phyloP scores from a whole-genome alignment of 225 moss, liverwort and hornwort genomes.

The Bryoerythrophyllum caledonicum region DNA sequence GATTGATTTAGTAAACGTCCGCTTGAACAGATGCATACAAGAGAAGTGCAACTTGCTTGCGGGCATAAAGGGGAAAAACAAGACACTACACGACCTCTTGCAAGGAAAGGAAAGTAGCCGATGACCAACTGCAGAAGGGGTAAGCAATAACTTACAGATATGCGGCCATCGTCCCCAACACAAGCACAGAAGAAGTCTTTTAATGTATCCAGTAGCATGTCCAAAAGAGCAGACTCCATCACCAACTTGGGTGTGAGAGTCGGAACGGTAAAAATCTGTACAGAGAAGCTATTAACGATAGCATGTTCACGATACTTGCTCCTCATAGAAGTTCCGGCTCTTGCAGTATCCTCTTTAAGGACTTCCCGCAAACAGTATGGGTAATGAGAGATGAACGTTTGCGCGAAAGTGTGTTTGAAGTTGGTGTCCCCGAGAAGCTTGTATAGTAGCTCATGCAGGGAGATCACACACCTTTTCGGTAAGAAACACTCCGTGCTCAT shows the following conservation, averaged over 20 bases:
- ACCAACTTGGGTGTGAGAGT: conserved; percentile 91
- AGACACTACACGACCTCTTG: not conserved
- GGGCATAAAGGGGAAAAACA: not conserved
- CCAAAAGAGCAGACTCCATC: conserved; percentile 75
- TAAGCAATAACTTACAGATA: conserved; percentile 56
- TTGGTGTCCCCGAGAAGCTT: conserved; percentile 83
- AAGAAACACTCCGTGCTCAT: conserved; percentile 74
- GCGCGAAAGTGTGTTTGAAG: conserved; percentile 87
- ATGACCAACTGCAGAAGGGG: conserved; percentile 23
- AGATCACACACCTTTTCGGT: conserved; percentile 48
- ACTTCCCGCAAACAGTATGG: conserved; percentile 77
- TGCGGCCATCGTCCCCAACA: conserved; percentile 83
- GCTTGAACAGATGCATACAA: not conserved
- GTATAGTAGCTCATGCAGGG: conserved; percentile 77
- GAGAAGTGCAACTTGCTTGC: not conserved
- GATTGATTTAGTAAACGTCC: conserved; percentile 11
- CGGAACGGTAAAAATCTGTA: conserved; percentile 93
- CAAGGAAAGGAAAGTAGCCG: conserved; percentile 2
- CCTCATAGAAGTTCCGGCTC: conserved; percentile 39
- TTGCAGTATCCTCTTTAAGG: conserved; percentile 51
- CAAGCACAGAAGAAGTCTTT: conserved; percentile 73
- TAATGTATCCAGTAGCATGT: conserved; percentile 80
- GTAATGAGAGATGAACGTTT: conserved; percentile 73
- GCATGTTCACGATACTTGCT: conserved; percentile 58
- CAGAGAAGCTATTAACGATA: conserved; percentile 77